Evolutionary conservation across 495 filamentous ascomycete species (phyloP).

Genomic region (Apiosordaria backusii): DNA sequence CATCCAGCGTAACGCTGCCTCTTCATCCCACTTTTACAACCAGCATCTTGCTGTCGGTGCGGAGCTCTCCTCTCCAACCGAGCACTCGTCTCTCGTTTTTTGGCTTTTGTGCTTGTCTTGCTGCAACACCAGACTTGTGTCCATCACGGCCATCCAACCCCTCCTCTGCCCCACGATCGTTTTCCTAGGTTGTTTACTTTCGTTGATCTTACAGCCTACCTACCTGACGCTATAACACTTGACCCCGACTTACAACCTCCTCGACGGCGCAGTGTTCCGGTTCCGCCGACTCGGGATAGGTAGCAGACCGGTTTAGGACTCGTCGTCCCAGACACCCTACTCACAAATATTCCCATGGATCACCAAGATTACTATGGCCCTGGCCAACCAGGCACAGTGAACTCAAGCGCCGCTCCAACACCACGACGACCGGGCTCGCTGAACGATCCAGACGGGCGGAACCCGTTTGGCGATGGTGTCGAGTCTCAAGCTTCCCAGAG

Average conservation of each 20-base stretch:
- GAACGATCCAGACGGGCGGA: slow-evolving; percentile 32
- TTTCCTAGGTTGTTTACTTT: background rate
- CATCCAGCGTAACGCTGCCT: slow-evolving; percentile 1
- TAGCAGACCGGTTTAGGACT: no score
- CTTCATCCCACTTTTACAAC: background rate
- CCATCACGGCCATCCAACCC: background rate
- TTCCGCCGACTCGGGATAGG: background rate
- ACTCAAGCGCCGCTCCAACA: slow-evolving; percentile 34
- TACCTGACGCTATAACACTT: no score
- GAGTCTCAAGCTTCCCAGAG: slow-evolving; percentile 37
- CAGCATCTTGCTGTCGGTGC: background rate
- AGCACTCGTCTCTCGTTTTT: slow-evolving; percentile 1
- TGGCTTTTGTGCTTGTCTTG: background rate
- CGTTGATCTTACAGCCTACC: background rate
- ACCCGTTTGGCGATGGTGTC: slow-evolving; percentile 35
- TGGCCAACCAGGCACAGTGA: slow-evolving; percentile 16
- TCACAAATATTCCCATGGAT: slow-evolving; percentile 19
- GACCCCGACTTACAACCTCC: background rate
- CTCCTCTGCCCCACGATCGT: background rate
- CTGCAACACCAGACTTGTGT: background rate
- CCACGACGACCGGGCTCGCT: slow-evolving; percentile 39
- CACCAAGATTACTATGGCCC: slow-evolving; percentile 18
- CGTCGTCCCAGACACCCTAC: no score
- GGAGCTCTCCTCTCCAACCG: background rate
- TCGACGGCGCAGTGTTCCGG: background rate